Conservation (phyloP, 768 basidiomycete genomes). For the Exidia glandulosa region DNA sequence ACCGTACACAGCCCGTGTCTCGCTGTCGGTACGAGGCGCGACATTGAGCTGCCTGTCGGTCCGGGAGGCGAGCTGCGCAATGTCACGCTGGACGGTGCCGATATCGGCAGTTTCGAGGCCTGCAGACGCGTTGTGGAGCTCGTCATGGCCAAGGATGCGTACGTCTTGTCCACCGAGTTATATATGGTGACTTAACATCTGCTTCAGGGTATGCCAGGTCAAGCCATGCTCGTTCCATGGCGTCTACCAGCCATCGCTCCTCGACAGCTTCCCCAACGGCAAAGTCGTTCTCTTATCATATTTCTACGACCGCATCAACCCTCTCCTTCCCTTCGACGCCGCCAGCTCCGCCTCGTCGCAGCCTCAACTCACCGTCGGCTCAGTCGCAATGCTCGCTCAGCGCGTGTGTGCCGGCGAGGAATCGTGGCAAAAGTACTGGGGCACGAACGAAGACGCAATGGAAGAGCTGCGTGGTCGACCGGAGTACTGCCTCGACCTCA, state of each 20-base stretch:
- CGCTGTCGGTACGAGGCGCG: slow-evolving; percentile 47
- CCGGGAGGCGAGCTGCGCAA: slow-evolving; percentile 31
- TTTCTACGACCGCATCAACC: slow-evolving; percentile 90
- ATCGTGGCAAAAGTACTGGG: slow-evolving; percentile 45
- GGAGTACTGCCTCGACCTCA: slow-evolving; percentile 93
- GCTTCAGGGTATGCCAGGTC: slow-evolving; percentile 74
- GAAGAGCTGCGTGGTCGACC: slow-evolving; percentile 71
- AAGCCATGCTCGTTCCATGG: slow-evolving; percentile 97
- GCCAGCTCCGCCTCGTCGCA: slow-evolving; percentile 13
- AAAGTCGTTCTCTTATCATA: slow-evolving; percentile 89
- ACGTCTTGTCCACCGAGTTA: slow-evolving; percentile 23
- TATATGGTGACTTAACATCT: neutral
- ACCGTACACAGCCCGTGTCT: slow-evolving; percentile 64
- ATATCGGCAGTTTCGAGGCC: slow-evolving; percentile 73
- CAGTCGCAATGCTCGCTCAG: slow-evolving; percentile 52
- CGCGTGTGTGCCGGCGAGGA: slow-evolving; percentile 62
- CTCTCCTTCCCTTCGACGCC: slow-evolving; percentile 40
- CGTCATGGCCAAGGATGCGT: slow-evolving; percentile 93
- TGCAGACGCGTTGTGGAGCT: slow-evolving; percentile 77
- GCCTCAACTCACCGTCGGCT: slow-evolving; percentile 35
- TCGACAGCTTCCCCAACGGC: slow-evolving; percentile 79
- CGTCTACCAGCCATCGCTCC: slow-evolving; percentile 88
- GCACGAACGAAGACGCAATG: slow-evolving; percentile 35
- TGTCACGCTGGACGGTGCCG: slow-evolving; percentile 79
- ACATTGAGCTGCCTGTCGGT: slow-evolving; percentile 48